Conservation (phyloP, 495 filamentous ascomycete genomes). For the Trichoderma reesei region DNA sequence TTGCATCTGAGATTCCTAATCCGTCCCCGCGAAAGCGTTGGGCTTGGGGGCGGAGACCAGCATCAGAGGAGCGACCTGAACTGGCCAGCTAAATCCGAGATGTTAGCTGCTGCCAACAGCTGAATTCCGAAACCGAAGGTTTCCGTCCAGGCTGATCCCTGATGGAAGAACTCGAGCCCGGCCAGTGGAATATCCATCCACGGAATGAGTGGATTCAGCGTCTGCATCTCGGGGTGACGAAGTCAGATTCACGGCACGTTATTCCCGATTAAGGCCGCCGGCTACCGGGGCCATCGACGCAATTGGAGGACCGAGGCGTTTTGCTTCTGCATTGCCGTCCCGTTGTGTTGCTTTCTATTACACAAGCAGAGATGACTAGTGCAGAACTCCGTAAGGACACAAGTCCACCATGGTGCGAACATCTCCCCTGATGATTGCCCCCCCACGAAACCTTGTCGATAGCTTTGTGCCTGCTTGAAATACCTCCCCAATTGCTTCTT, state of each 20-base stretch:
- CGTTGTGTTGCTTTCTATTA: background rate
- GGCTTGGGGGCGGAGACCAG: background rate
- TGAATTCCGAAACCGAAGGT: background rate
- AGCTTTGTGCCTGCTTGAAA: background rate
- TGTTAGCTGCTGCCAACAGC: background rate
- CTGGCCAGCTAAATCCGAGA: background rate
- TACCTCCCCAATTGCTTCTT: background rate
- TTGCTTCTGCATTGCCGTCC: background rate
- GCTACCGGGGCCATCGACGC: background rate
- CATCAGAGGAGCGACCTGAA: background rate
- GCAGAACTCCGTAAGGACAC: no score
- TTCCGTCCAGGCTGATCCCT: background rate
- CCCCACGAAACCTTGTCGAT: background rate
- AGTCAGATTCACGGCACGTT: background rate
- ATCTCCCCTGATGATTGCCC: background rate
- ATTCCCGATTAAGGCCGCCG: conserved; percentile 6
- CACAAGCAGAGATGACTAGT: background rate
- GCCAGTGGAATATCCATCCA: background rate
- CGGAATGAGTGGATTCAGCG: background rate
- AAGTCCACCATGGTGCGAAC: no score
- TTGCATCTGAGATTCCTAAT: background rate
- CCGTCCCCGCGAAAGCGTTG: background rate
- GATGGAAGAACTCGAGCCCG: background rate
- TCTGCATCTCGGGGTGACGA: background rate
- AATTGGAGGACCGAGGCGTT: background rate